These are phyloP conservation scores for Pythium aristosporum DNA, from an alignment of 352 stramenopile species.

Conservation along the genomic window DNA sequence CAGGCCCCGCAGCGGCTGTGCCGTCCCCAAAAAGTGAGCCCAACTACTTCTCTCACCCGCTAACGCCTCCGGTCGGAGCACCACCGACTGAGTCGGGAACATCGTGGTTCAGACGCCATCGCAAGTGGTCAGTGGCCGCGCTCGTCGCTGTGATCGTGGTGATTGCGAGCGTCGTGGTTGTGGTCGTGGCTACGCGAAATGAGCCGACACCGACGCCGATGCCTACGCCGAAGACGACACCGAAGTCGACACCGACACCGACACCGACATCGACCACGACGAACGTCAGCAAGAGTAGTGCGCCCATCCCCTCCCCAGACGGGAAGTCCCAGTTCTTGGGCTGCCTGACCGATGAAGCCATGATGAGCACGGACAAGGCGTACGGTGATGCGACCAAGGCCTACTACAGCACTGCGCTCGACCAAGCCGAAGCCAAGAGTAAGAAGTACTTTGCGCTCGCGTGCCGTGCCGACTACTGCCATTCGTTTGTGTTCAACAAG, in stretches of 20 bases:
- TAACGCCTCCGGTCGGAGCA: not conserved
- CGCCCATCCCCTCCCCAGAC: not conserved
- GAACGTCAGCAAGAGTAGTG: too few relatives aligned
- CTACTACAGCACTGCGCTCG: conserved; percentile 89
- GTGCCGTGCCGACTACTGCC: conserved; percentile 71
- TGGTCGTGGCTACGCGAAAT: not conserved
- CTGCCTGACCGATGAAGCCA: conserved; percentile 80
- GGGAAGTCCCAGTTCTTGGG: conserved; percentile 84
- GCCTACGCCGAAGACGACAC: not conserved
- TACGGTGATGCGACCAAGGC: conserved; percentile 88
- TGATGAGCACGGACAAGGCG: conserved; percentile 82
- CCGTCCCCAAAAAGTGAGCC: not conserved
- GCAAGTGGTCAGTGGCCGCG: not conserved
- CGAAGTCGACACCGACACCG: not conserved
- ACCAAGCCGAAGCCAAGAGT: conserved; percentile 77
- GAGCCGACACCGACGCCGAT: not conserved
- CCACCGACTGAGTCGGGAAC: not conserved
- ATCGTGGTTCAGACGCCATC: not conserved
- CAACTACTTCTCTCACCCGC: not conserved
- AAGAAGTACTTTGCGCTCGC: conserved; percentile 91
- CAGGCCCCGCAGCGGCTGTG: too few relatives aligned
- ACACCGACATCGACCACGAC: not conserved
- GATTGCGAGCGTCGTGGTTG: not conserved
- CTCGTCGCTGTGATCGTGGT: not conserved
- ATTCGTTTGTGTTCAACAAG: conserved; percentile 91